These are phyloP conservation scores for Neurospora sp. DNA, from an alignment of 2,329 filamentous ascomycete genomes.

Conservation along the genomic window DNA sequence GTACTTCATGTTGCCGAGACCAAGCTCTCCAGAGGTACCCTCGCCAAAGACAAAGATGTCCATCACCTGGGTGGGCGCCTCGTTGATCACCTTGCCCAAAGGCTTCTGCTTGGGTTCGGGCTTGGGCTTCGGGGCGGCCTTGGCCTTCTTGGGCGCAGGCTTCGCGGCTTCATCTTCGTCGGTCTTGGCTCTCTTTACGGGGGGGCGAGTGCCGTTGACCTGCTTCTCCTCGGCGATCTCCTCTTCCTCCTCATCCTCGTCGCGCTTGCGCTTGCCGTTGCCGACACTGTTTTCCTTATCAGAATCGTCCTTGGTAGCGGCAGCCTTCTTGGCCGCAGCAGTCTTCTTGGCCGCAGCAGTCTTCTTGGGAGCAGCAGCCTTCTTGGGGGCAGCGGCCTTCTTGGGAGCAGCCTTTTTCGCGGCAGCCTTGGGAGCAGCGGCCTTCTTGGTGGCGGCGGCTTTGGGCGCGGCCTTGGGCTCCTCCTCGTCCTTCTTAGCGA, in stretches of 20 bases:
- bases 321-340: slow-evolving; percentile 9
- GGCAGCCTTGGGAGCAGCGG: neutral
- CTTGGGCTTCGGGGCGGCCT: slow-evolving; percentile 10
- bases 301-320: slow-evolving; percentile 12
- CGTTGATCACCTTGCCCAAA: slow-evolving; percentile 42
- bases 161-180: neutral
- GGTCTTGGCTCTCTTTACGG: slow-evolving; percentile 3
- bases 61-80: slow-evolving; percentile 51
- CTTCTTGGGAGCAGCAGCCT: slow-evolving; percentile 9
- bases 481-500: slow-evolving; percentile 6
- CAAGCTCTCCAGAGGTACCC: slow-evolving; percentile 72
- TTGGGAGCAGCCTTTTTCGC: slow-evolving; percentile 12
- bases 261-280: slow-evolving; percentile 21
- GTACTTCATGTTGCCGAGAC: slow-evolving; percentile 59
- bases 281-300: slow-evolving; percentile 20
- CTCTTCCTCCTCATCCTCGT: slow-evolving; percentile 14
- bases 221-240: slow-evolving; percentile 6
- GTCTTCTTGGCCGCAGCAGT: slow-evolving; percentile 14
- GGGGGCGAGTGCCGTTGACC: slow-evolving; percentile 8
- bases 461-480: slow-evolving; percentile 4
- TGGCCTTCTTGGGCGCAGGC: slow-evolving; percentile 25
- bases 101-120: slow-evolving; percentile 8
- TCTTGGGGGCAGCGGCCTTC: slow-evolving; percentile 12
- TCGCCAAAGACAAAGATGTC: slow-evolving; percentile 76
- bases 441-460: slow-evolving; percentile 4